These are phyloP conservation scores for Crepidotus variabilis DNA, from an alignment of 768 basidiomycete species.

Conservation along the genomic window DNA sequence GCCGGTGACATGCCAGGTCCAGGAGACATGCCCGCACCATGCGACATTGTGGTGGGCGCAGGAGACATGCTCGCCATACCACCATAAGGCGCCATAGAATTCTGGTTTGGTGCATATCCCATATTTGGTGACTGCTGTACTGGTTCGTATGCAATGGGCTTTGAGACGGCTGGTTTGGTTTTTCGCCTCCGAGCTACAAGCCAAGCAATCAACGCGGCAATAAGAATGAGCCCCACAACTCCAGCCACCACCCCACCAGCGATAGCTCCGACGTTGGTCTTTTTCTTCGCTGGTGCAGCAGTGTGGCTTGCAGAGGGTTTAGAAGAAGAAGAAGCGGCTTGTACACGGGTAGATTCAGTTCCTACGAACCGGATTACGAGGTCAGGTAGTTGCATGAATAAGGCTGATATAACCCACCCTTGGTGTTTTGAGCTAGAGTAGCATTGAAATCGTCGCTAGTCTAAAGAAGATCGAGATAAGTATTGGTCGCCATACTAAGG, in stretches of 20 bases:
- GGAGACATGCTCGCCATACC: not conserved
- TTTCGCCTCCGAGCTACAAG: conserved; percentile 7
- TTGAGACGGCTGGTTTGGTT: not conserved
- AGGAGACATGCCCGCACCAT: not conserved
- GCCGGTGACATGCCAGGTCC: conserved; percentile 1
- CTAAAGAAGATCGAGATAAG: not conserved
- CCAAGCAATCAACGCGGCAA: conserved; percentile 26
- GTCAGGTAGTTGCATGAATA: not conserved
- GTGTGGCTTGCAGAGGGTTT: conserved; percentile 7
- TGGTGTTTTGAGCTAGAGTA: conserved; percentile 23
- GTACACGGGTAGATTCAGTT: conserved; percentile 29
- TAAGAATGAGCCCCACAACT: conserved; percentile 40
- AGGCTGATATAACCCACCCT: conserved; percentile 15
- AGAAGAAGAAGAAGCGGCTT: conserved; percentile 19
- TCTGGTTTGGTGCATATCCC: not conserved
- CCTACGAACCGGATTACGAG: not conserved
- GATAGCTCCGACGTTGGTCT: conserved; percentile 32
- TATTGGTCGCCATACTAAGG: not conserved
- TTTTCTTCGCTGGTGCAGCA: conserved; percentile 2
- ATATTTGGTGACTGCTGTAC: conserved; percentile 1
- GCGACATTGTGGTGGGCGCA: conserved; percentile 1
- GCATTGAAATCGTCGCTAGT: conserved; percentile 27
- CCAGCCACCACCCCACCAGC: conserved; percentile 64
- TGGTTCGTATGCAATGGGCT: not conserved
- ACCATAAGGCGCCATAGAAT: too few species aligned